Percentiles rank a stretch among this genome's conserved stretches.
Conservation (phyloP, 345 rosid genomes). For the Eucalyptus erythrocorys region DNA sequence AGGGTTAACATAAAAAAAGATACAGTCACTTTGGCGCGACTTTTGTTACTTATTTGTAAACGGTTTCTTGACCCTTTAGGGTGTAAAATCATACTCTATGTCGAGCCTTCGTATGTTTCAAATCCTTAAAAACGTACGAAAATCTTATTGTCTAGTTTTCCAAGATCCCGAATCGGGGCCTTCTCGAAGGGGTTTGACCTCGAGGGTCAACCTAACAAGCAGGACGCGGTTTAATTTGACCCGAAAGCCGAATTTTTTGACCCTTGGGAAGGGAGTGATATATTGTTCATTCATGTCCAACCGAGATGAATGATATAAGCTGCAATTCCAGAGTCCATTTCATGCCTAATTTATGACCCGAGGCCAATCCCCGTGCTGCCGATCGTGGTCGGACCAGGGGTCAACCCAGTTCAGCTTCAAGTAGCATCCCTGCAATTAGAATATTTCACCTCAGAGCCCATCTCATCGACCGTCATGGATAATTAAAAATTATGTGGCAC, state of each 20-base stretch:
- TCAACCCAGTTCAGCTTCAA: background rate
- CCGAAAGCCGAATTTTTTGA: background rate
- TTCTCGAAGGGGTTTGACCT: background rate
- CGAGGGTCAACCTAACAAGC: background rate
- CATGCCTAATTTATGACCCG: background rate
- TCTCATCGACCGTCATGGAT: background rate
- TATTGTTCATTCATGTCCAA: background rate
- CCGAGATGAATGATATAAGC: background rate
- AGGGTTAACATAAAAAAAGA: fast-evolving
- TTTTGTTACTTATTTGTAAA: background rate
- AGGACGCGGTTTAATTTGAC: background rate
- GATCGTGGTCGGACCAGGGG: background rate
- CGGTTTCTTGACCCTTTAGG: background rate
- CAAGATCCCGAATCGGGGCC: background rate
- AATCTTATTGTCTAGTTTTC: background rate
- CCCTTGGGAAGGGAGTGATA: background rate
- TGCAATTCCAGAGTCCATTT: background rate
- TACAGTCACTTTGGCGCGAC: background rate
- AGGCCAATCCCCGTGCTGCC: background rate
- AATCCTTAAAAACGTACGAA: background rate
- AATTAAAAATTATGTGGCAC: background rate
- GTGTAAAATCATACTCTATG: background rate
- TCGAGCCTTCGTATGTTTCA: background rate
- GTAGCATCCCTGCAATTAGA: background rate
- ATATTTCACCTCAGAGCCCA: background rate